Percentiles rank a stretch among this genome's conserved stretches.
Conservation (phyloP, 352 stramenopile species). For the Pythium aquatile region DNA sequence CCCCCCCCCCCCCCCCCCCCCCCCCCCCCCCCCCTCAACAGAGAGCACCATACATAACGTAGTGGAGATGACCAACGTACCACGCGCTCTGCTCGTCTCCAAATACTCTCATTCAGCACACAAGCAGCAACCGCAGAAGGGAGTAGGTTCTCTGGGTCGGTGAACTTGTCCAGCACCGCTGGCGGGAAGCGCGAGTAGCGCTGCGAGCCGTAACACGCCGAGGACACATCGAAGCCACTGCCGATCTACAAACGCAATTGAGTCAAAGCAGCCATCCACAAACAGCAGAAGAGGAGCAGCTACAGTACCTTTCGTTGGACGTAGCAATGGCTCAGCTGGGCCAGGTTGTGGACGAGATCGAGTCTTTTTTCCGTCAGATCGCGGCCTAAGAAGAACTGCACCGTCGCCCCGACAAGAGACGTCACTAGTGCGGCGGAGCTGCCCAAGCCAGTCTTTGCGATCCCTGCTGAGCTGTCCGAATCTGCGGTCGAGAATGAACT, state of each 20-base stretch:
- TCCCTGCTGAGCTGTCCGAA: slow-evolving; percentile 21
- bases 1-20: too few species aligned
- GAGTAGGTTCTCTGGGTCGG: slow-evolving; percentile 39
- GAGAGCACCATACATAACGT: neutral
- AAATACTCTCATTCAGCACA: slow-evolving; percentile 39
- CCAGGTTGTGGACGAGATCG: slow-evolving; percentile 91
- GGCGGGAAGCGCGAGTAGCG: slow-evolving; percentile 91
- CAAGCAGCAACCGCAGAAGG: slow-evolving; percentile 57
- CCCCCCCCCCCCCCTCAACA: too few species aligned
- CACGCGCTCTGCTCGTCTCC: slow-evolving; percentile 47
- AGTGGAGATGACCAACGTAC: slow-evolving; percentile 29
- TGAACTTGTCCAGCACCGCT: slow-evolving; percentile 55
- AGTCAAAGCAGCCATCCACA: neutral
- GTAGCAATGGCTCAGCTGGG: slow-evolving; percentile 94
- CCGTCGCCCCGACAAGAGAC: slow-evolving; percentile 90
- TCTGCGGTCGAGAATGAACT: neutral
- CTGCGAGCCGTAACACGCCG: slow-evolving; percentile 93
- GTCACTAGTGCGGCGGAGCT: slow-evolving; percentile 95
- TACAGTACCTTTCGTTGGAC: slow-evolving; percentile 92
- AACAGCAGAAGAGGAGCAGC: neutral
- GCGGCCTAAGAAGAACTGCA: slow-evolving; percentile 74
- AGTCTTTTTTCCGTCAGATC: slow-evolving; percentile 14
- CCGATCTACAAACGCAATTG: slow-evolving; percentile 67
- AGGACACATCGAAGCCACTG: slow-evolving; percentile 96
- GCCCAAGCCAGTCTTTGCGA: slow-evolving; percentile 95